These are phyloP conservation scores for Nakaseomyces uthaithaninus DNA, from an alignment of 1,139 yeast species.

Conservation along the genomic window DNA sequence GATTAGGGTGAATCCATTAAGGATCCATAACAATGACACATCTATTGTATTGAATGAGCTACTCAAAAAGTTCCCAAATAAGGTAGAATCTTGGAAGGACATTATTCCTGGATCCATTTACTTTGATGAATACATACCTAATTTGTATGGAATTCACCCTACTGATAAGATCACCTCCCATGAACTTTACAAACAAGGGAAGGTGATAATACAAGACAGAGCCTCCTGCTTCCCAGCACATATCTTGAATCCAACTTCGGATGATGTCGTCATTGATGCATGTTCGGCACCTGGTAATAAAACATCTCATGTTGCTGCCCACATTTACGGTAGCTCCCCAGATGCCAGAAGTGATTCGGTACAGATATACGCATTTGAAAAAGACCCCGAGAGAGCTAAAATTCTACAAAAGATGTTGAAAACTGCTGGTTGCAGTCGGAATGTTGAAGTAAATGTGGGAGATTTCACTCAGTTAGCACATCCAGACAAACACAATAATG, in stretches of 20 bases:
- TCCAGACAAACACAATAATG: slow-evolving; percentile 54
- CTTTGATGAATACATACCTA: slow-evolving; percentile 61
- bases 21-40: slow-evolving; percentile 30
- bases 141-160: slow-evolving; percentile 77
- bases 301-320: slow-evolving; percentile 83
- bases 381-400: slow-evolving; percentile 65
- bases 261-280: slow-evolving; percentile 68
- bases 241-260: slow-evolving; percentile 53
- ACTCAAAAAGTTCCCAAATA: slow-evolving; percentile 26
- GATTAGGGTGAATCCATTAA: slow-evolving; percentile 69
- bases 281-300: slow-evolving; percentile 99
- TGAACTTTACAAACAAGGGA: slow-evolving; percentile 62
- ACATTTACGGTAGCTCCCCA: slow-evolving; percentile 30
- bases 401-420: slow-evolving; percentile 71
- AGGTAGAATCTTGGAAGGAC: slow-evolving; percentile 38
- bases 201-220: slow-evolving; percentile 84
- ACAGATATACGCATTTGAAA: slow-evolving; percentile 72
- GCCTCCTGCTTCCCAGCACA: slow-evolving; percentile 96
- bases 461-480: slow-evolving; percentile 63
- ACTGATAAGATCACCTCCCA: slow-evolving; percentile 56
- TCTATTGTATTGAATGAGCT: slow-evolving; percentile 40
- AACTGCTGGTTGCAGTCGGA: slow-evolving; percentile 57
- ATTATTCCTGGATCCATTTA: slow-evolving; percentile 59
- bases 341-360: slow-evolving; percentile 12
- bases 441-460: slow-evolving; percentile 58